phyloP scores from a whole-genome alignment of 2,329 filamentous ascomycete genomes.

The Paecilomyces fulvus region DNA sequence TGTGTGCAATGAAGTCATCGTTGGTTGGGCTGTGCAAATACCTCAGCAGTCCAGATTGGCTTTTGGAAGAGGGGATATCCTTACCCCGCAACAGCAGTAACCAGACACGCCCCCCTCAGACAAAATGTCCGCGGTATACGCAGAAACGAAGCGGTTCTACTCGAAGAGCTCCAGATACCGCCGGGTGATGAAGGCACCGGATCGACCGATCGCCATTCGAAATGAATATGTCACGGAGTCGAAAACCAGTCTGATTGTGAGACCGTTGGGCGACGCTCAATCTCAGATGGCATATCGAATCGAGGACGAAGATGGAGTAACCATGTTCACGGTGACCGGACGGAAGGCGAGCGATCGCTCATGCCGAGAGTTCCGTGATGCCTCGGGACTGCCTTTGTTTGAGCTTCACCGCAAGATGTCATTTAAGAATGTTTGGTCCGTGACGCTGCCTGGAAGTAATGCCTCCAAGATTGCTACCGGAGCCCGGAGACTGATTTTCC shows the following conservation, averaged over 20 bases:
- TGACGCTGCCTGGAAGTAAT: conserved; percentile 16
- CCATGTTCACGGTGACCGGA: conserved; percentile 18
- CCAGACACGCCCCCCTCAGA: neutral
- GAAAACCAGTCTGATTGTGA: conserved; percentile 13
- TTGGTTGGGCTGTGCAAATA: neutral
- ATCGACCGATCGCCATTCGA: conserved; percentile 15
- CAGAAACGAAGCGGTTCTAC: neutral
- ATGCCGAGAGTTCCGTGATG: conserved; percentile 20
- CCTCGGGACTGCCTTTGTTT: conserved; percentile 20
- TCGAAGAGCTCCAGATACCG: conserved; percentile 4
- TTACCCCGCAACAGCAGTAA: neutral
- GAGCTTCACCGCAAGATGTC: conserved; percentile 11
- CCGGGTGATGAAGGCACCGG: conserved; percentile 9
- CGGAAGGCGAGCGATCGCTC: conserved; percentile 13
- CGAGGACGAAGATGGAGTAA: conserved; percentile 12
- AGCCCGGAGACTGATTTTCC: conserved; percentile 1
- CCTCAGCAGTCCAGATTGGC: neutral
- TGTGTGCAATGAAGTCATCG: neutral
- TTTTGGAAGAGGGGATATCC: neutral
- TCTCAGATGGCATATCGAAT: conserved; percentile 1
- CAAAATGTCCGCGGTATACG: neutral
- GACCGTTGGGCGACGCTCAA: neutral
- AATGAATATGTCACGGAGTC: conserved; percentile 14
- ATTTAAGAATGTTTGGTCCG: conserved; percentile 2
- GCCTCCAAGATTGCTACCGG: conserved; percentile 8